Percentiles rank a stretch among this genome's conserved stretches.
phyloP scores from a whole-genome alignment of 2,329 filamentous ascomycete species.

The Lasiodiplodia sp. region DNA sequence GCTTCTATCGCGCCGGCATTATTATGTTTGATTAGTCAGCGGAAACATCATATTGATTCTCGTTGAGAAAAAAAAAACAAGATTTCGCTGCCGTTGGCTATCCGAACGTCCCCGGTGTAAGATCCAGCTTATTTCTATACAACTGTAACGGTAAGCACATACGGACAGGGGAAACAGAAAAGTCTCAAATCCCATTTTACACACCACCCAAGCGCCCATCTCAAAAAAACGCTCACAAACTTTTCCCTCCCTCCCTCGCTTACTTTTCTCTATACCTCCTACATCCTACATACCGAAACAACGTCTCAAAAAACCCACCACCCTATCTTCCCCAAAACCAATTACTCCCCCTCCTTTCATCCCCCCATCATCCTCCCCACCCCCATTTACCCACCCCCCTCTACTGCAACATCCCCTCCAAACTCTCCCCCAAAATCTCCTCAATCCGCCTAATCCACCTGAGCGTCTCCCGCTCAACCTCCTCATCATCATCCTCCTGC shows the following conservation, averaged over 20 bases:
- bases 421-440: constrained; percentile 83
- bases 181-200: neutral
- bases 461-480: constrained; percentile 87
- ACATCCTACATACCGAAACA: neutral
- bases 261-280: neutral
- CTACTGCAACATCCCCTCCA: constrained; percentile 89
- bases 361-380: neutral
- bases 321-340: too few relatives aligned
- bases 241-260: neutral
- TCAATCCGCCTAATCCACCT: constrained; percentile 92
- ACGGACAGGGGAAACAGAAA: too few relatives aligned
- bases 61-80: too few relatives aligned
- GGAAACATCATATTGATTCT: too few relatives aligned
- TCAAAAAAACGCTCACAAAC: neutral
- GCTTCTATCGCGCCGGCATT: too few relatives aligned
- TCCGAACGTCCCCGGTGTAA: too few relatives aligned
- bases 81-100: too few relatives aligned
- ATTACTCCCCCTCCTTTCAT: too few relatives aligned
- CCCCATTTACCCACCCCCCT: neutral
- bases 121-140: too few relatives aligned
- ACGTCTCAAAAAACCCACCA: neutral
- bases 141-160: too few relatives aligned
- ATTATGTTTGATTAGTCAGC: too few relatives aligned
- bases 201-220: neutral
- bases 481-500: constrained; percentile 95